Percentiles rank a stretch among this genome's conserved stretches.
Evolutionary conservation across 2,329 filamentous ascomycete genomes (phyloP).

Genomic region (Gliomastix tumulicola): DNA sequence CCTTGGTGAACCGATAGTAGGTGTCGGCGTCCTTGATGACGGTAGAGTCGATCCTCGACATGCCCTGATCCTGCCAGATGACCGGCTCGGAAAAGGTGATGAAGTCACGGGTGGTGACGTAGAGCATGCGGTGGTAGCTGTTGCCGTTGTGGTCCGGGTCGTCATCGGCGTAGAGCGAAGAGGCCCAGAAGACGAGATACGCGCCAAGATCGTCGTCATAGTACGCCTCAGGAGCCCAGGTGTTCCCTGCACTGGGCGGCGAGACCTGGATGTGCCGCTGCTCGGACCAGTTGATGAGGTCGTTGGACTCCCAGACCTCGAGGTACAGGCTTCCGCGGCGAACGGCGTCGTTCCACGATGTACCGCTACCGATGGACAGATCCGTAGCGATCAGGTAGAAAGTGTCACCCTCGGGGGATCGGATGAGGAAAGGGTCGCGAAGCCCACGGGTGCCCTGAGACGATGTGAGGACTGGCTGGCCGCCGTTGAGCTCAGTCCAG

Average conservation of each 20-base stretch:
- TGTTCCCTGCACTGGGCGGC: slow-evolving; percentile 41
- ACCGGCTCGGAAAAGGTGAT: slow-evolving; percentile 37
- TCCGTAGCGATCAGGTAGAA: slow-evolving; percentile 47
- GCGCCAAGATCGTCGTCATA: slow-evolving; percentile 33
- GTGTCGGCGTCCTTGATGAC: slow-evolving; percentile 31
- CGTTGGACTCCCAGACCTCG: slow-evolving; percentile 44
- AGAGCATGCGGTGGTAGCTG: slow-evolving; percentile 46
- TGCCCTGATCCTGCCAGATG: slow-evolving; percentile 44
- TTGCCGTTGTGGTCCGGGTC: slow-evolving; percentile 31
- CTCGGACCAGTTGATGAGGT: slow-evolving; percentile 41
- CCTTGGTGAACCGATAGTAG: slow-evolving; percentile 49
- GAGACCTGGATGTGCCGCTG: slow-evolving; percentile 43
- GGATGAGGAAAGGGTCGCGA: slow-evolving; percentile 45
- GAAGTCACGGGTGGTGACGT: slow-evolving; percentile 42
- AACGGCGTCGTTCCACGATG: slow-evolving; percentile 41
- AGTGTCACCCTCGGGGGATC: slow-evolving; percentile 39
- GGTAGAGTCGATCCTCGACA: slow-evolving; percentile 45
- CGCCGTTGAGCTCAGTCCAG: slow-evolving; percentile 42
- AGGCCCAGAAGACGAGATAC: slow-evolving; percentile 39
- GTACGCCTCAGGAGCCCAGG: slow-evolving; percentile 46
- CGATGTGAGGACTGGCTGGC: slow-evolving; percentile 36
- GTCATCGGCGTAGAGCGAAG: slow-evolving; percentile 29
- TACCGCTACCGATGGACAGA: slow-evolving; percentile 45
- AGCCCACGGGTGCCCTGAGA: slow-evolving; percentile 39
- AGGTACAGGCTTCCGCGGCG: slow-evolving; percentile 40